Conservation (phyloP, 2,329 filamentous ascomycete genomes). For the Alternaria brassicicola region DNA sequence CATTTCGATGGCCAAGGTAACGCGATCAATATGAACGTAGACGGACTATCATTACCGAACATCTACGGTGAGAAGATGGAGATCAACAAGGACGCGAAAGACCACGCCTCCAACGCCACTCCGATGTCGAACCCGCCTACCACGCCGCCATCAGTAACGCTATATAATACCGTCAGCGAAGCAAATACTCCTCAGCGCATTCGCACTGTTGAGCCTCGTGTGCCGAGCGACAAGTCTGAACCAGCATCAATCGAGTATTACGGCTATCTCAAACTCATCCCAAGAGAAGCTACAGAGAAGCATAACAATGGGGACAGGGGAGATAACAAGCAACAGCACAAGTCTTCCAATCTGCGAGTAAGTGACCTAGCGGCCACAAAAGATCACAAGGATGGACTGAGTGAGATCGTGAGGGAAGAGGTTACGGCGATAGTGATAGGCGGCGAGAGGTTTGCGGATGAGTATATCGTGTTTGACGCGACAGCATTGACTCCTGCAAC, state of each 20-base stretch:
- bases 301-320: background rate
- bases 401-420: background rate
- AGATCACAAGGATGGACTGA: accelerated
- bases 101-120: background rate
- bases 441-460: background rate
- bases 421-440: background rate
- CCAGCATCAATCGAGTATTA: conserved; percentile 1
- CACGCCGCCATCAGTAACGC: background rate
- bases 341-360: background rate
- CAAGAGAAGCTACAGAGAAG: background rate
- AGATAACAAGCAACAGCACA: no score
- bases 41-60: conserved; percentile 11
- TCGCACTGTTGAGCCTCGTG: background rate
- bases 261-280: background rate
- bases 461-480: background rate
- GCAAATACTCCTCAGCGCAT: background rate
- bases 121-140: background rate
- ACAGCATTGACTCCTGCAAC: background rate
- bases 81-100: background rate
- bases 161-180: no score
- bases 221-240: background rate
- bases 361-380: background rate
- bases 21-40: background rate
- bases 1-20: conserved; percentile 16
- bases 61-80: conserved; percentile 13